Evolutionary conservation across 2,329 filamentous ascomycete genomes (phyloP), one percentile per base, ranked within the genome.

Genomic region (Aspergillus pseudoglaucus): DNA sequence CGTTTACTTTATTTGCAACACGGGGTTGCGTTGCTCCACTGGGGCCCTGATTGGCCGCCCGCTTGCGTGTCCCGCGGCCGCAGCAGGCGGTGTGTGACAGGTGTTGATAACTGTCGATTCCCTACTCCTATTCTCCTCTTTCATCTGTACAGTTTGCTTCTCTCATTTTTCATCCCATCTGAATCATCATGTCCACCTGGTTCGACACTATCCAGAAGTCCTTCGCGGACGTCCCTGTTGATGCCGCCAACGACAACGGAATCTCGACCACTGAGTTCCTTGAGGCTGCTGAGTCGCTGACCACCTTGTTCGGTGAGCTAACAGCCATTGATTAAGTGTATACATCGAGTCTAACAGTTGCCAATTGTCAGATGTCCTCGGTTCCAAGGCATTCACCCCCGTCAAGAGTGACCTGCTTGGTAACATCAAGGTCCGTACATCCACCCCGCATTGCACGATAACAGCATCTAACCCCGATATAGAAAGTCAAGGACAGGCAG

Each of bases 331-430:
- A 41, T 41, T 6, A 8, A 18, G n/a, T 18, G 9, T 14, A 38
- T 17, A 15, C 7, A 32, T 33, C 20, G 25, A 18, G 10, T 15
- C 59, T 43, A 39, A n/a, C 39, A 39, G 20, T n/a, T 48, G 15
- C 14, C 10, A 22, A 22, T 22, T 10, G 2, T 14, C 30, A 81
- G 82, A 84, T 66, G 70, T 82, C 37, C 70, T 84, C 23, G 80
- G 80, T 45, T 78, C 76, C 40, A 81, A 86, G 30, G 90, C 90
- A 55, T 97, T 98, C 74, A 82, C 78, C 47, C 87, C 88, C 22
- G 91, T 97, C 66, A 96, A 95, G 80, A 86, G 74, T 58, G 93
- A 98, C 71, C 87, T 98, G 76, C 70, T 82, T 43, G 88, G 88
- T 67, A 98, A 98, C 74, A 81, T 97, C 74, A 90, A 90, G 81